A percentile compares a stretch with the other conserved stretches of the same genome.
Conservation (phyloP, 805 yeast species). For the Nakazawaea ambrosiae region DNA sequence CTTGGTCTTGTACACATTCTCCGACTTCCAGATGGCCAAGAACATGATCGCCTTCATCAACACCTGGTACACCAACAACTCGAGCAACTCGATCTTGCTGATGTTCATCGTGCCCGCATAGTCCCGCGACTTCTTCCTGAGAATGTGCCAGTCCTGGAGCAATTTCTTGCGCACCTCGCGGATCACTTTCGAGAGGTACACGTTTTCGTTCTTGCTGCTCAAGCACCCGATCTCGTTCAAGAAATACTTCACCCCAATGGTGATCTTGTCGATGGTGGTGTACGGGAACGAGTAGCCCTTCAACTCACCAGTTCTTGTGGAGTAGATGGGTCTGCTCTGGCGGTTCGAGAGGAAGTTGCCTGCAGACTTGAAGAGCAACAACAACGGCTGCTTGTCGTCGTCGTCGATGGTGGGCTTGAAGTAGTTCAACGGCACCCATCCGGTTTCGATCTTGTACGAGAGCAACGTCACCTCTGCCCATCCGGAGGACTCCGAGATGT, state of each 20-base stretch:
- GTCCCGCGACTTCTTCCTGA: constrained; percentile 71
- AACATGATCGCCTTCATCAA: constrained; percentile 57
- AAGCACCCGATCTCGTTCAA: constrained; percentile 66
- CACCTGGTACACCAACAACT: constrained; percentile 60
- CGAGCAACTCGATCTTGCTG: constrained; percentile 54
- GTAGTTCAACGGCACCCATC: constrained; percentile 86
- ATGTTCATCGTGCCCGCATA: constrained; percentile 56
- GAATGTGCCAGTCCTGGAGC: constrained; percentile 74
- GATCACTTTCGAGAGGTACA: constrained; percentile 53
- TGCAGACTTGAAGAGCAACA: constrained; percentile 49
- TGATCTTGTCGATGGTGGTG: constrained; percentile 50
- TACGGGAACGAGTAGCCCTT: constrained; percentile 47
- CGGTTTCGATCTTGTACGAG: constrained; percentile 48
- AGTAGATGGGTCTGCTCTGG: constrained; percentile 35
- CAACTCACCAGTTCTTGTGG: constrained; percentile 27
- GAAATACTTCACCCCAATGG: constrained; percentile 65
- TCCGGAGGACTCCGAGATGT: constrained; percentile 65
- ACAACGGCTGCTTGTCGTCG: constrained; percentile 38
- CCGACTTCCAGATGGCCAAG: constrained; percentile 66
- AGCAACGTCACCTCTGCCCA: constrained; percentile 83
- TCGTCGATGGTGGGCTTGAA: constrained; percentile 37
- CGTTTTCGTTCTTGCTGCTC: constrained; percentile 66
- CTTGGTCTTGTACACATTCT: constrained; percentile 26
- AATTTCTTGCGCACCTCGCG: constrained; percentile 60
- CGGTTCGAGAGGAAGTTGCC: constrained; percentile 65